Conservation (phyloP, 768 basidiomycete species). For the Russula brevipes region DNA sequence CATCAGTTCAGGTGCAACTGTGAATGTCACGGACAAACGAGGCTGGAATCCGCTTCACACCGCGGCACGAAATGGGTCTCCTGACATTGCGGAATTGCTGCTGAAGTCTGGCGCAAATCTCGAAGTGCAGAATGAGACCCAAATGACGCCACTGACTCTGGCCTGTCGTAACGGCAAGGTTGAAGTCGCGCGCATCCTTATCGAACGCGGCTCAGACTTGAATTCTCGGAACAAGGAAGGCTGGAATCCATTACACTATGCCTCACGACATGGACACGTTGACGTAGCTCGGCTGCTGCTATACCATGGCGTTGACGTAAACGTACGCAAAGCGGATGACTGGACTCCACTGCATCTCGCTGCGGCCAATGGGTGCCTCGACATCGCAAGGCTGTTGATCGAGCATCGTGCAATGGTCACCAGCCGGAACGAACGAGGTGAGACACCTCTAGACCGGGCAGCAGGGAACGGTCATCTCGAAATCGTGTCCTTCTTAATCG, state of each 20-base stretch:
- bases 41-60: neutral
- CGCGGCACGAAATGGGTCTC: neutral
- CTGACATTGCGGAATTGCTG: neutral
- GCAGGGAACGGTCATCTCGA: neutral
- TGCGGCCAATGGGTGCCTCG: neutral
- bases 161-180: neutral
- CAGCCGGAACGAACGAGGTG: neutral
- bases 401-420: neutral
- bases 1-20: neutral
- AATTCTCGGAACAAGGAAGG: neutral
- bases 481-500: neutral
- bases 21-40: neutral
- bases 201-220: neutral
- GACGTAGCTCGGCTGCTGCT: neutral
- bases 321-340: neutral
- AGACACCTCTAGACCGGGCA: neutral
- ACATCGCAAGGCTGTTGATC: neutral
- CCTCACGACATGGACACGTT: neutral
- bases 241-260: neutral
- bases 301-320: neutral
- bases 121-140: neutral
- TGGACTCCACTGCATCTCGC: conserved; percentile 1
- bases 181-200: neutral
- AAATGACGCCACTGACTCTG: neutral
- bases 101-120: neutral